These are phyloP conservation scores for Agapanthus africanus DNA, from an alignment of 106 monocot genomes.

Conservation along the genomic window DNA sequence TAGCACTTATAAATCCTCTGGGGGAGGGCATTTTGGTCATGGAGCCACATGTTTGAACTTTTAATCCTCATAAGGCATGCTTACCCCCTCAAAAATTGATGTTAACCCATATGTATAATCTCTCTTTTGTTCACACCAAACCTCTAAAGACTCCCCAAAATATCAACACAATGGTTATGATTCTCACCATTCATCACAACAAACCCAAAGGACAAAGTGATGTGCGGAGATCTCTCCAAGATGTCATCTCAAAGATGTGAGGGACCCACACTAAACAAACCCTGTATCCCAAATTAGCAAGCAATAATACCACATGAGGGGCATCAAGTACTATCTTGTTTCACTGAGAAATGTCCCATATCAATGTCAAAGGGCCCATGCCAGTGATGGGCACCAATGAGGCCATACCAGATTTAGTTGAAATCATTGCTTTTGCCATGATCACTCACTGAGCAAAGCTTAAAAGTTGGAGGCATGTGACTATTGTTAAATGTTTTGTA, in stretches of 20 bases:
- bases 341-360: slow-evolving; percentile 13
- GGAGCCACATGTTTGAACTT: no score
- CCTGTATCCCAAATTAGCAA: slow-evolving; percentile 8
- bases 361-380: no score
- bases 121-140: neutral
- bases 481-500: no score
- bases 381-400: no score
- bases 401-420: no score
- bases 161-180: neutral
- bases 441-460: no score
- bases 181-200: neutral
- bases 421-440: no score
- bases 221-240: neutral
- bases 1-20: no score
- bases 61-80: no score
- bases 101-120: neutral
- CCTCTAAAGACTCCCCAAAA: neutral
- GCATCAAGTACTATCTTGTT: slow-evolving; percentile 9
- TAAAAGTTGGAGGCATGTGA: no score
- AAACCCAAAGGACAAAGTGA: slow-evolving; percentile 7
- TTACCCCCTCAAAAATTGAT: no score
- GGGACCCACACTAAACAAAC: neutral
- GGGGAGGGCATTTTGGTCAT: no score
- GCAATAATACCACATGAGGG: slow-evolving; percentile 2
- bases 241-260: neutral